Percentiles rank a stretch among this genome's conserved stretches.
These are phyloP conservation scores for Monoraphidium neglectum DNA, from an alignment of 139 green algal genomes.

Conservation along the genomic window DNA sequence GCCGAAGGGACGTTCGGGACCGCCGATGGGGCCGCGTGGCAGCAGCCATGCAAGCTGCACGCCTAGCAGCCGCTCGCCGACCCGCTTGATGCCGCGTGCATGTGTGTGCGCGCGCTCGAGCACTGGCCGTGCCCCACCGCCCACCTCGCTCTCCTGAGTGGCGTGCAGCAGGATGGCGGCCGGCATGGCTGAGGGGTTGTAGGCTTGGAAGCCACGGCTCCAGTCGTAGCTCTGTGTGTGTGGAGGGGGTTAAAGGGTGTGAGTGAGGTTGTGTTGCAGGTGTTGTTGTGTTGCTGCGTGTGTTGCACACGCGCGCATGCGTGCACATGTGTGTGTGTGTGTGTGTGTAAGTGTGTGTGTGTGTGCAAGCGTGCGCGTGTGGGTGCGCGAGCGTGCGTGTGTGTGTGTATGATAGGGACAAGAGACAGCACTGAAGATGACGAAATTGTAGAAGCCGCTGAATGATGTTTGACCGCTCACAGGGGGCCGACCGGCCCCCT, in stretches of 20 bases:
- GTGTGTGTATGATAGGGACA: no score
- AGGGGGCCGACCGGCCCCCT: background rate
- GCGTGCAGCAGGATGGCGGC: constrained; percentile 92
- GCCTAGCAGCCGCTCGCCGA: background rate
- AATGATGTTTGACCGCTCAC: background rate
- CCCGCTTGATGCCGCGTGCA: background rate
- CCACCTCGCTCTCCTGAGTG: constrained; percentile 83
- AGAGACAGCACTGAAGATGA: no score
- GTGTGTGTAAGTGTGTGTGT: no score
- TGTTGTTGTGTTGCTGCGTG: no score
- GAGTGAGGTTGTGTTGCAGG: no score
- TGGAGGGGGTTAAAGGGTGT: background rate
- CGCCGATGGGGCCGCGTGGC: background rate
- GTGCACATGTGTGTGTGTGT: no score
- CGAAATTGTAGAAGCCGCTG: no score
- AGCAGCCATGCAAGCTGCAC: background rate
- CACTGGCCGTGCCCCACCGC: background rate
- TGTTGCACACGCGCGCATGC: no score
- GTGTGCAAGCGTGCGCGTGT: no score
- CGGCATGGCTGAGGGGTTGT: constrained; percentile 74
- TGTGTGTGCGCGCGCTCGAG: background rate
- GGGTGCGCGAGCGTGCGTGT: no score
- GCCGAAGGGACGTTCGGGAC: background rate
- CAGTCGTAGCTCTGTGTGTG: constrained; percentile 82
- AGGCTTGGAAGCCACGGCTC: constrained; percentile 78